phyloP scores from a whole-genome alignment of 805 yeast genomes.

The Nematodospora valgi region DNA sequence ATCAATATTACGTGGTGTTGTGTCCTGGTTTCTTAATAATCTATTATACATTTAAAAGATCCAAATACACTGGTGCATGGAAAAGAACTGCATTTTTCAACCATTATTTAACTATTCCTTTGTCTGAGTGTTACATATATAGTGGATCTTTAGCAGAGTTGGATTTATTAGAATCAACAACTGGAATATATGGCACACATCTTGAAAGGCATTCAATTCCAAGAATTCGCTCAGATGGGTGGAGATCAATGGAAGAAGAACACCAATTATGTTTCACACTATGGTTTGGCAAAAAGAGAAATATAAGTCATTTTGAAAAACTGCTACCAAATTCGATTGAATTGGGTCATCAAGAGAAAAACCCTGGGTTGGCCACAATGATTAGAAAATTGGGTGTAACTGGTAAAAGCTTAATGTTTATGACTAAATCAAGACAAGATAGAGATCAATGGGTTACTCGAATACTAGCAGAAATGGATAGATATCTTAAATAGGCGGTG shows the following conservation, averaged over 20 bases:
- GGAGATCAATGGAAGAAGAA: conserved; percentile 79
- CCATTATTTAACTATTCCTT: conserved; percentile 56
- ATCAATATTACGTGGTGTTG: conserved; percentile 56
- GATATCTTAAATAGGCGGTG: conserved; percentile 23
- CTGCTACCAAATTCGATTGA: conserved; percentile 8
- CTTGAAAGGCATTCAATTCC: conserved; percentile 65
- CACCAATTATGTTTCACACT: conserved; percentile 72
- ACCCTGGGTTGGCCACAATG: conserved; percentile 44
- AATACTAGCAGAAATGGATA: conserved; percentile 43
- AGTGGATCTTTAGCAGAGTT: conserved; percentile 60
- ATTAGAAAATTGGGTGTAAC: conserved; percentile 59
- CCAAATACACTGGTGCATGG: conserved; percentile 42
- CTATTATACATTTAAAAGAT: conserved; percentile 49
- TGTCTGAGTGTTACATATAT: conserved; percentile 69
- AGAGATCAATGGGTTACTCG: conserved; percentile 75
- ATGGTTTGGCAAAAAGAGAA: conserved; percentile 73
- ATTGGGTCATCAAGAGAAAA: conserved; percentile 17
- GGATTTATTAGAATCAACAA: conserved; percentile 50
- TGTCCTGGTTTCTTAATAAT: conserved; percentile 68
- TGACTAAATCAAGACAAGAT: conserved; percentile 80
- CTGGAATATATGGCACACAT: conserved; percentile 43
- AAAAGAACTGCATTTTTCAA: conserved; percentile 47
- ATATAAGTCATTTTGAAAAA: conserved; percentile 26
- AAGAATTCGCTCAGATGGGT: conserved; percentile 74
- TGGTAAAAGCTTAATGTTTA: conserved; percentile 67